Evolutionary conservation across 2,329 filamentous ascomycete species (phyloP).

Genomic region (Polychaeton citri): DNA sequence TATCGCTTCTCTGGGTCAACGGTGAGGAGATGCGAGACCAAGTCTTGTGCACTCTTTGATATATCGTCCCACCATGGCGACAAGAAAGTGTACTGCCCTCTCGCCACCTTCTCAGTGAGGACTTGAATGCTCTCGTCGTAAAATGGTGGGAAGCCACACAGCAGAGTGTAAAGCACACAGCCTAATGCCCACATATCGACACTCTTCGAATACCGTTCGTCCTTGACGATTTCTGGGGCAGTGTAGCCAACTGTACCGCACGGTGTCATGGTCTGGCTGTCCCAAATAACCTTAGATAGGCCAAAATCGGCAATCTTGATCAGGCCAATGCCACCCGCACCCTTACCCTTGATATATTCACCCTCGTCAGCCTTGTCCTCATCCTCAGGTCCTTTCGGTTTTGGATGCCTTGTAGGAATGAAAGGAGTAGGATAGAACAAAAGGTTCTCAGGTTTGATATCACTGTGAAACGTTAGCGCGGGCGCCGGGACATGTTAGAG

Average conservation of each 20-base stretch:
- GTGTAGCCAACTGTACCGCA: slow-evolving; percentile 98
- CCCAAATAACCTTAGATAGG: slow-evolving; percentile 95
- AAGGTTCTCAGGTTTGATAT: slow-evolving; percentile 97
- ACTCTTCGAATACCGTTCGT: slow-evolving; percentile 95
- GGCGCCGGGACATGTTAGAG: background rate
- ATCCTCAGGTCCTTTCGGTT: slow-evolving; percentile 72
- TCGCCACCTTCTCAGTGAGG: slow-evolving; percentile 91
- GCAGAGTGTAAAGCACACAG: slow-evolving; percentile 89
- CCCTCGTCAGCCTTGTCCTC: slow-evolving; percentile 97
- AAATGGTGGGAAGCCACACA: slow-evolving; percentile 96
- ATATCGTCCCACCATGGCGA: slow-evolving; percentile 99
- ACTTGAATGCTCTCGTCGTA: slow-evolving; percentile 97
- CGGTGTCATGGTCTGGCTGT: slow-evolving; percentile 96
- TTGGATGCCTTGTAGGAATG: slow-evolving; percentile 64
- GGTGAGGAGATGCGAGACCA: slow-evolving; percentile 83
- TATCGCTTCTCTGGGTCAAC: slow-evolving; percentile 93
- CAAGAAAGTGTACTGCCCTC: slow-evolving; percentile 92
- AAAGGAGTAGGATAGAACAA: slow-evolving; percentile 80
- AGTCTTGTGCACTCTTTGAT: slow-evolving; percentile 82
- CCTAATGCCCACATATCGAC: slow-evolving; percentile 99
- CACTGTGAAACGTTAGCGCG: slow-evolving; percentile 43
- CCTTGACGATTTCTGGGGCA: slow-evolving; percentile 95
- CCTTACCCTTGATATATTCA: slow-evolving; percentile 71
- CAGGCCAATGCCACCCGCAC: slow-evolving; percentile 77
- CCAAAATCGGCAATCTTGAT: slow-evolving; percentile 99